Conservation (phyloP, 225 moss, liverwort and hornwort species). For the Ulota crispa region DNA sequence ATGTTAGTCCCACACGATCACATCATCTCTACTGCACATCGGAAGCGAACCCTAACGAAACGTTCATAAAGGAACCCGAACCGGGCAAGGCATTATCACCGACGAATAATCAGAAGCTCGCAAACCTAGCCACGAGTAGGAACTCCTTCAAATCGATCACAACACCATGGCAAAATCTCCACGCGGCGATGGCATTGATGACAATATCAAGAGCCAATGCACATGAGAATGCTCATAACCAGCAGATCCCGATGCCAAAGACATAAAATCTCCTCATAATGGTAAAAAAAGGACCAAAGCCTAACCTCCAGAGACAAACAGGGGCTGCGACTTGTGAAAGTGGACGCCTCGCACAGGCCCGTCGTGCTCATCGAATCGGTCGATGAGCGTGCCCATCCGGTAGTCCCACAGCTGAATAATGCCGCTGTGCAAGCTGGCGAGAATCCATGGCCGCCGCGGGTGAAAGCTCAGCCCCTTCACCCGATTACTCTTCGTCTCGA, state of each 20-base stretch:
- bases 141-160: neutral
- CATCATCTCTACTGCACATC: neutral
- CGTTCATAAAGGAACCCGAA: neutral
- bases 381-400: conserved; percentile 94
- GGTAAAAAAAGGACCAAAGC: neutral
- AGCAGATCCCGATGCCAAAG: conserved; percentile 20
- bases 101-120: neutral
- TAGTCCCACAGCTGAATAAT: conserved; percentile 98
- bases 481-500: conserved; percentile 96
- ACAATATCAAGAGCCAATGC: conserved; percentile 26
- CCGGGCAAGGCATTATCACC: neutral
- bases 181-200: neutral
- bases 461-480: conserved; percentile 98
- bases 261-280: neutral
- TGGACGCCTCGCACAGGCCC: conserved; percentile 96
- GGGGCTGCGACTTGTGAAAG: conserved; percentile 92
- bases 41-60: conserved; percentile 26
- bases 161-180: neutral
- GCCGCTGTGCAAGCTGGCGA: conserved; percentile 93
- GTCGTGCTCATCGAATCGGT: conserved; percentile 95
- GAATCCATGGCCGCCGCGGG: conserved; percentile 95
- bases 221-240: neutral
- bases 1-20: neutral
- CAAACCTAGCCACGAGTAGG: neutral
- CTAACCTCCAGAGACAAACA: conserved; percentile 92